These are phyloP conservation scores for Candida tammaniensis DNA, from an alignment of 805 yeast species.

Conservation along the genomic window DNA sequence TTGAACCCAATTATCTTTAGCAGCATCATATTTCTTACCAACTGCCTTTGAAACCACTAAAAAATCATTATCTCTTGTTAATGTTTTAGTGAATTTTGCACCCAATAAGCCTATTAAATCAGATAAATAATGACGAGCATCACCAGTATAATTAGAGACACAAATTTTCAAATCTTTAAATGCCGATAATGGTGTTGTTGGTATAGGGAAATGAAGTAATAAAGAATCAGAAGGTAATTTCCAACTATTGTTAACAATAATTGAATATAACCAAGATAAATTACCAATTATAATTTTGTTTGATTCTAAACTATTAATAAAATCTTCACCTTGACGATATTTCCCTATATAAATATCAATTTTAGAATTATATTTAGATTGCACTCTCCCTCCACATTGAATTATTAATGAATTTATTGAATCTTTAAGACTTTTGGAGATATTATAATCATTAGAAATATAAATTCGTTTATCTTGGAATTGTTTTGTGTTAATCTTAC, in stretches of 20 bases:
- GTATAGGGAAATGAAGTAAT: slow-evolving; percentile 71
- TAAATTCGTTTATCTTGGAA: slow-evolving; percentile 47
- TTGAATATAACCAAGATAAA: slow-evolving; percentile 70
- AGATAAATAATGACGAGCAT: slow-evolving; percentile 71
- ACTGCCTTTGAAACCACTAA: slow-evolving; percentile 62
- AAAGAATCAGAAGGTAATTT: slow-evolving; percentile 49
- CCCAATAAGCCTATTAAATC: slow-evolving; percentile 66
- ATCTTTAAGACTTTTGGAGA: slow-evolving; percentile 42
- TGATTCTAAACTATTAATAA: slow-evolving; percentile 40
- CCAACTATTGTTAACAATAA: slow-evolving; percentile 57
- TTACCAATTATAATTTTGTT: slow-evolving; percentile 55
- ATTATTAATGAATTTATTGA: slow-evolving; percentile 45
- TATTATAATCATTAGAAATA: slow-evolving; percentile 52
- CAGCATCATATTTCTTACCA: slow-evolving; percentile 78
- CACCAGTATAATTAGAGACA: slow-evolving; percentile 82
- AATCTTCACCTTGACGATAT: slow-evolving; percentile 58
- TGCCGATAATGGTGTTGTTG: slow-evolving; percentile 48
- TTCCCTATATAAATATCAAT: slow-evolving; percentile 56
- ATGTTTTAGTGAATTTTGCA: slow-evolving; percentile 67
- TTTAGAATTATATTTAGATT: slow-evolving; percentile 16
- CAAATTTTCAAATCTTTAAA: slow-evolving; percentile 57
- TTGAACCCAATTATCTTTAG: slow-evolving; percentile 55
- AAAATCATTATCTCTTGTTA: slow-evolving; percentile 66
- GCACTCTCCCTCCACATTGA: slow-evolving; percentile 54
- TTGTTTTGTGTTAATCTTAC: slow-evolving; percentile 18